Evolutionary conservation across 495 filamentous ascomycete species (phyloP), one percentile per base, ranked within the genome.

Genomic region (Letharia lupina): DNA sequence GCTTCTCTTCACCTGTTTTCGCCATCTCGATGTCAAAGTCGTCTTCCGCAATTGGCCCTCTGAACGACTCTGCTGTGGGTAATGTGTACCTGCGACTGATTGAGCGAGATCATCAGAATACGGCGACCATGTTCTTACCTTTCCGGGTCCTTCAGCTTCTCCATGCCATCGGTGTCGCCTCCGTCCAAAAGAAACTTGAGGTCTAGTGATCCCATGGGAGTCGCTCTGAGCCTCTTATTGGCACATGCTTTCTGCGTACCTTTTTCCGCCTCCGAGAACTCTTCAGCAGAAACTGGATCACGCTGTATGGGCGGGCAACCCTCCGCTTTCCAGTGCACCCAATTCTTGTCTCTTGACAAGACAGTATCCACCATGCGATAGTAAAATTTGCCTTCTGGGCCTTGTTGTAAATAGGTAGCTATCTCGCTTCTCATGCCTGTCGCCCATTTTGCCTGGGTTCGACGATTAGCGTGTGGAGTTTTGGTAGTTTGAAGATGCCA

Each of bases 291-390:
- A 42, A 96, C 75, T 9, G 90, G 79, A 20, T 88, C 83, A 50
- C 84, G 82, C 67, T 93, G 87, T 72, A 99, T 96, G 31, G 86
- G 81, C 40, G 90, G 91, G 75, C 94, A 98, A 61, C 84, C 87
- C 75, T 98, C 94, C 12, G 91, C 85, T 76, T 99, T 99, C 94
- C 94, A 99, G 59, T 90, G 88, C 52, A 93, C 91, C 94, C 94
- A 99, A 70, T 96, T 96, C 75, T 96, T 96, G 76, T 99, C 94
- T 65, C 94, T 83, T 9, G 91, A 89, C 31, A 99, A 82, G 23
- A 98, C 91, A 7, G 92, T 96, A 71, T 97, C 93, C 45, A 99
- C 90, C 84, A 96, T 92, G 39, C 94, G 89, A 73, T 90, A 90
- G 76, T 97, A 99, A 75, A 95, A 94, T 64, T 88, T 89, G 18